Evolutionary conservation across 225 moss, liverwort and hornwort species (phyloP).

Genomic region (Marchantia paleacea): DNA sequence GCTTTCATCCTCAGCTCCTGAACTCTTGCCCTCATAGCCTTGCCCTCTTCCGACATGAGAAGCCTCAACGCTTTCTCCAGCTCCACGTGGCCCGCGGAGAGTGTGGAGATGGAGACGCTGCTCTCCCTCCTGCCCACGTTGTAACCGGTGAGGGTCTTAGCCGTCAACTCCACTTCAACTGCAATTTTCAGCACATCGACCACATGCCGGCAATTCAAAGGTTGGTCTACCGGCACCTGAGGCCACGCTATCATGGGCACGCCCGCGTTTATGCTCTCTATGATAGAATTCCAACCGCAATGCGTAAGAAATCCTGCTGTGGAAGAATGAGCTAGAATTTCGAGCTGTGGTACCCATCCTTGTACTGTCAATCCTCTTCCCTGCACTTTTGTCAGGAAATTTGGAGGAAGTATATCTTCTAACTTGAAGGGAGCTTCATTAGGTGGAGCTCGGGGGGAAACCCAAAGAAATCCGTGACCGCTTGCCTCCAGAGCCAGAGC

Average conservation of each 20-base stretch:
- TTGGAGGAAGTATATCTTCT: slow-evolving; percentile 20
- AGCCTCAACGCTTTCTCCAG: slow-evolving; percentile 27
- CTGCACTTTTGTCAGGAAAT: slow-evolving; percentile 19
- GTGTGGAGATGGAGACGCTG: too few species aligned
- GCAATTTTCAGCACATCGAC: slow-evolving; percentile 25
- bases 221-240: slow-evolving; percentile 32
- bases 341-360: slow-evolving; percentile 34
- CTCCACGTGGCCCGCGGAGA: slow-evolving; percentile 15
- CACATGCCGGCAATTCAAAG: slow-evolving; percentile 31
- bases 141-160: background rate
- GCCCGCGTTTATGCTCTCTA: slow-evolving; percentile 40
- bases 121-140: too few species aligned
- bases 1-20: slow-evolving; percentile 11
- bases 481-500: too few species aligned
- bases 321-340: slow-evolving; percentile 34
- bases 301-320: slow-evolving; percentile 37
- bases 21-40: slow-evolving; percentile 17
- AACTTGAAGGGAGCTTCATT: background rate
- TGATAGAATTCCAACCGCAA: slow-evolving; percentile 44
- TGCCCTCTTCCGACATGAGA: slow-evolving; percentile 33
- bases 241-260: slow-evolving; percentile 42
- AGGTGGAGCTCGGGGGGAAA: slow-evolving; percentile 44
- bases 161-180: background rate
- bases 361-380: slow-evolving; percentile 18
- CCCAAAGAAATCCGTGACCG: too few species aligned